Conservation (phyloP, 1,284 basidiomycete species). For the Irpex sp. region DNA sequence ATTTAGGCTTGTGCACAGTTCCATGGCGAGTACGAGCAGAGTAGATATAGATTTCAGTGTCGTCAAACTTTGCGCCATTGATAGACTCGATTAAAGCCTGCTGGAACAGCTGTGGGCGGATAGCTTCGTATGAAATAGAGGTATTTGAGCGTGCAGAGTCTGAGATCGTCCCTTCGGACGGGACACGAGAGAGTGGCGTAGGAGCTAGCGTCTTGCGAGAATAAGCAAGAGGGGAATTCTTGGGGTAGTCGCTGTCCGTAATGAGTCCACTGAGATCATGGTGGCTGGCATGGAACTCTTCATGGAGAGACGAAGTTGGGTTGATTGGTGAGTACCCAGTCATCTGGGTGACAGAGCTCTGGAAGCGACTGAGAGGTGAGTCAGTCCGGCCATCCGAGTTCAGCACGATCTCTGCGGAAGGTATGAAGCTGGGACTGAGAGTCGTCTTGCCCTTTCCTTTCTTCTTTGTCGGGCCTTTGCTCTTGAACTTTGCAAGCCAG, state of each 20-base stretch:
- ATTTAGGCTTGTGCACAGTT: constrained; percentile 8
- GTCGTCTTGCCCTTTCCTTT: neutral
- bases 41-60: constrained; percentile 12
- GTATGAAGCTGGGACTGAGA: neutral
- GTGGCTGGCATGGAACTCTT: constrained; percentile 2
- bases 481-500: neutral
- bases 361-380: neutral
- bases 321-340: constrained; percentile 11
- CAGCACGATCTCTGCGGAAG: neutral
- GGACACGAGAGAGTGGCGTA: neutral
- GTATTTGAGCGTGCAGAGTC: neutral
- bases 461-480: neutral
- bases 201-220: neutral
- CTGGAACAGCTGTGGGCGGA: constrained; percentile 12
- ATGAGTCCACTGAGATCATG: neutral
- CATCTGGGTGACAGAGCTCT: constrained; percentile 7
- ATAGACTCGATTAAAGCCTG: constrained; percentile 11
- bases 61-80: constrained; percentile 11
- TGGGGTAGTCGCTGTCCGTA: neutral
- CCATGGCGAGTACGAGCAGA: constrained; percentile 9
- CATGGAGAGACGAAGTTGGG: constrained; percentile 6
- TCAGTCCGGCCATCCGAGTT: neutral
- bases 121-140: neutral
- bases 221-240: neutral
- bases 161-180: neutral